These are phyloP conservation scores for Xylaria multiplex DNA, from an alignment of 2,329 filamentous ascomycete genomes.

Conservation along the genomic window DNA sequence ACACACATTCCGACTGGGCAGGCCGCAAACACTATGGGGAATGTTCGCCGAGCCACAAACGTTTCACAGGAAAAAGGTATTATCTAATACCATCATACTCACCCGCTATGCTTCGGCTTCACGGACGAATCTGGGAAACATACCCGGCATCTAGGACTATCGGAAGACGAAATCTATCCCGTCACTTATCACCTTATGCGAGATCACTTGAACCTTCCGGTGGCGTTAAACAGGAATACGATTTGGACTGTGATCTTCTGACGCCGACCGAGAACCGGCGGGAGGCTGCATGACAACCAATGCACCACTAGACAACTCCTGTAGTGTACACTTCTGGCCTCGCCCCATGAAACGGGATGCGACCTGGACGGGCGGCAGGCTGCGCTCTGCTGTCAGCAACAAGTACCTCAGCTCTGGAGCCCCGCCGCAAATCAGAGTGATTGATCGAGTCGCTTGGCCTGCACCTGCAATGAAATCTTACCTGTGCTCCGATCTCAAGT, in stretches of 20 bases:
- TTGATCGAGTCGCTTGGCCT: slow-evolving; percentile 28
- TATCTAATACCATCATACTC: slow-evolving; percentile 6
- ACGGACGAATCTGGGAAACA: slow-evolving; percentile 1
- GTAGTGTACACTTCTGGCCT: slow-evolving; percentile 6
- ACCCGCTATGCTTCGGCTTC: not conserved
- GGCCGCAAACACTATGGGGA: slow-evolving; percentile 12
- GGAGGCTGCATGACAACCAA: slow-evolving; percentile 33
- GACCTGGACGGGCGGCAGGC: slow-evolving; percentile 15
- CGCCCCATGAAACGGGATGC: slow-evolving; percentile 18
- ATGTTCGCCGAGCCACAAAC: slow-evolving; percentile 3
- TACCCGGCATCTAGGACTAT: slow-evolving; percentile 16
- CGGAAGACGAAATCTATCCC: not conserved
- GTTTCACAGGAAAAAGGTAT: slow-evolving; percentile 4
- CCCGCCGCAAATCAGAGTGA: slow-evolving; percentile 33
- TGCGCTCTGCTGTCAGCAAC: slow-evolving; percentile 27
- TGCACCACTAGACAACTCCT: slow-evolving; percentile 11
- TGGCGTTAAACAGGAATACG: slow-evolving; percentile 20
- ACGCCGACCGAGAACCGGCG: slow-evolving; percentile 38
- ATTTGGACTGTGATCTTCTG: slow-evolving; percentile 16
- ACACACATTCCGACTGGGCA: slow-evolving; percentile 10
- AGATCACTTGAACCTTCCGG: slow-evolving; percentile 19
- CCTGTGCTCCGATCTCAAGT: slow-evolving; percentile 32
- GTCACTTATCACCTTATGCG: slow-evolving; percentile 10
- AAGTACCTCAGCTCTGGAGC: slow-evolving; percentile 29
- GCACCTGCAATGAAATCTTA: slow-evolving; percentile 40